phyloP scores from a whole-genome alignment of 441 rosid species.

The Erodium texanum region DNA sequence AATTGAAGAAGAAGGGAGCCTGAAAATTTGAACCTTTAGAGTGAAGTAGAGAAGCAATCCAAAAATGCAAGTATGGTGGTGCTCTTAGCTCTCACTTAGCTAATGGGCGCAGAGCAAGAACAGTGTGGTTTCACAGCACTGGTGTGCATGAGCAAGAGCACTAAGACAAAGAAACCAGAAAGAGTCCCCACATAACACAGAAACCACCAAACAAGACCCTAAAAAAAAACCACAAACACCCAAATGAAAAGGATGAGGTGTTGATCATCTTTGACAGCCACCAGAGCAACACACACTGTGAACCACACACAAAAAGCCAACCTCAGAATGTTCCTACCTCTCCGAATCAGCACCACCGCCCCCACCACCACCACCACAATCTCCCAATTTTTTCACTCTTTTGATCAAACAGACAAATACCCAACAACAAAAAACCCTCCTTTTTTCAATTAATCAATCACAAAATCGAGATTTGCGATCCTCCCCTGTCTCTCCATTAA shows the following conservation, averaged over 20 bases:
- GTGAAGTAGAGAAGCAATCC: neutral
- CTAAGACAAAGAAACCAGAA: conserved; percentile 18
- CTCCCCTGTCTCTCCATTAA: neutral
- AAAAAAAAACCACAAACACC: conserved; percentile 12
- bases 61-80: neutral
- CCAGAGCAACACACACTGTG: conserved; percentile 28
- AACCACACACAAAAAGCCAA: conserved; percentile 32
- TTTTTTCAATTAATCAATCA: neutral
- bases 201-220: conserved; percentile 30
- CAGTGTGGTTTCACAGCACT: conserved; percentile 5
- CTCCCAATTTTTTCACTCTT: neutral
- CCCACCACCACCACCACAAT: conserved; percentile 7
- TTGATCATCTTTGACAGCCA: conserved; percentile 50
- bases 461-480: neutral
- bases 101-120: conserved; percentile 12
- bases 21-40: neutral
- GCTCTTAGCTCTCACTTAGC: neutral
- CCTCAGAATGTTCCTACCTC: conserved; percentile 9
- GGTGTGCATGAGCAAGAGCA: conserved; percentile 16
- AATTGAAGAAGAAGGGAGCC: neutral
- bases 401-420: conserved; percentile 3
- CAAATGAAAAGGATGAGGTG: conserved; percentile 50
- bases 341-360: conserved; percentile 13
- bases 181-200: conserved; percentile 21
- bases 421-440: conserved; percentile 2